phyloP scores from a whole-genome alignment of 2,329 filamentous ascomycete species.

The Mariannaea elegans region DNA sequence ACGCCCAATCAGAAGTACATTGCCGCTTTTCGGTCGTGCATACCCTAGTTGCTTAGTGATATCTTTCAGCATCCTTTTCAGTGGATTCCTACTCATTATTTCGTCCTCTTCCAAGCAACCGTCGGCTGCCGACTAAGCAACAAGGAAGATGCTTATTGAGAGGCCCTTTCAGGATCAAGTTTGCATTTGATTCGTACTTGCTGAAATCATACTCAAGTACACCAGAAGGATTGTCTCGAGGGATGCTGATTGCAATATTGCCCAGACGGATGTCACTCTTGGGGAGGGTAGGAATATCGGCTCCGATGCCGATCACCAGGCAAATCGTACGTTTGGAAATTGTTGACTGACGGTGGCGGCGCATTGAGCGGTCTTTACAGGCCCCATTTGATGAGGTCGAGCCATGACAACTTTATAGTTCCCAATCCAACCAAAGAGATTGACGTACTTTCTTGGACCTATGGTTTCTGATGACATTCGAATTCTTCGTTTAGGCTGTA shows the following conservation, averaged over 20 bases:
- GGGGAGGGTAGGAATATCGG: neutral
- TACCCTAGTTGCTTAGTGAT: neutral
- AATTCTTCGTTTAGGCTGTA: neutral
- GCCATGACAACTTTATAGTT: neutral
- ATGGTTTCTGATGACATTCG: neutral
- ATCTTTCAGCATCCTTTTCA: neutral
- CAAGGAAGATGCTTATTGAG: neutral
- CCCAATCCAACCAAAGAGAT: neutral
- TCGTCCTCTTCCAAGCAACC: neutral
- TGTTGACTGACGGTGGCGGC: neutral
- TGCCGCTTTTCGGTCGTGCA: neutral
- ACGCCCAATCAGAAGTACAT: neutral
- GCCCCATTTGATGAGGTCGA: neutral
- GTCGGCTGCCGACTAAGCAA: neutral
- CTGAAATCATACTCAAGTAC: neutral
- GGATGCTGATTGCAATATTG: neutral
- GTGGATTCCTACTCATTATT: neutral
- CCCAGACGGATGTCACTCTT: neutral
- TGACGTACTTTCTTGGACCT: neutral
- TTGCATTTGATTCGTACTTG: neutral
- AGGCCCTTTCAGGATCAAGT: neutral
- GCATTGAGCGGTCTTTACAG: neutral
- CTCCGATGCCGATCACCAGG: conserved; percentile 3
- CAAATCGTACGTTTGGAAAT: neutral
- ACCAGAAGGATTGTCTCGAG: neutral